These are phyloP conservation scores for Lepidopterella palustris DNA, from an alignment of 495 filamentous ascomycete genomes.

Conservation along the genomic window DNA sequence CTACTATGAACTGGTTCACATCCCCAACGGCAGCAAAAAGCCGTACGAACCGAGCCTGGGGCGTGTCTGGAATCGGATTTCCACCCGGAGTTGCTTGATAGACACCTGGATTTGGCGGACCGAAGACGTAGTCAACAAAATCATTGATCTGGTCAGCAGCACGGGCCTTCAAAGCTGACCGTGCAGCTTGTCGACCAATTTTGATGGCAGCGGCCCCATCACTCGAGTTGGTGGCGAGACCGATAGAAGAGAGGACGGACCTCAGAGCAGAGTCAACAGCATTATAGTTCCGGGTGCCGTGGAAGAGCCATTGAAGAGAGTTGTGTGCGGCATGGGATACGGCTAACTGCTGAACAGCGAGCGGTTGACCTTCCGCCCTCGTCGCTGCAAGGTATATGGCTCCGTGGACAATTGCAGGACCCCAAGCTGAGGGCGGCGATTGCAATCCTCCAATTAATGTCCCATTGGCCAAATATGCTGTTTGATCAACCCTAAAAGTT, in stretches of 20 bases:
- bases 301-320: constrained; percentile 34
- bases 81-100: constrained; percentile 34
- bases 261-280: constrained; percentile 29
- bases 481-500: too few species aligned
- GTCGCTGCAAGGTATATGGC: too few species aligned
- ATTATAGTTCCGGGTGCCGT: constrained; percentile 34
- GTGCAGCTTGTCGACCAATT: constrained; percentile 30
- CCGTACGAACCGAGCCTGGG: constrained; percentile 29
- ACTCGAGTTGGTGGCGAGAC: constrained; percentile 26
- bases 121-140: constrained; percentile 34
- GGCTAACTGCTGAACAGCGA: constrained; percentile 38
- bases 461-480: too few species aligned
- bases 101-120: constrained; percentile 27
- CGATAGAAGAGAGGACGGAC: constrained; percentile 30
- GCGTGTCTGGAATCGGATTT: constrained; percentile 30
- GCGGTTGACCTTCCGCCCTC: constrained; percentile 21
- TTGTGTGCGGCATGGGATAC: constrained; percentile 40
- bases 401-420: too few species aligned
- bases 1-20: constrained; percentile 25
- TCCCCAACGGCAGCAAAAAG: constrained; percentile 32
- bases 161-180: constrained; percentile 27
- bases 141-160: constrained; percentile 30
- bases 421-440: too few species aligned
- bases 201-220: constrained; percentile 26
- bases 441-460: too few species aligned